Base-by-base conservation (phyloP, 495 filamentous ascomycete species). In the Talaromyces wortmannii region DNA sequence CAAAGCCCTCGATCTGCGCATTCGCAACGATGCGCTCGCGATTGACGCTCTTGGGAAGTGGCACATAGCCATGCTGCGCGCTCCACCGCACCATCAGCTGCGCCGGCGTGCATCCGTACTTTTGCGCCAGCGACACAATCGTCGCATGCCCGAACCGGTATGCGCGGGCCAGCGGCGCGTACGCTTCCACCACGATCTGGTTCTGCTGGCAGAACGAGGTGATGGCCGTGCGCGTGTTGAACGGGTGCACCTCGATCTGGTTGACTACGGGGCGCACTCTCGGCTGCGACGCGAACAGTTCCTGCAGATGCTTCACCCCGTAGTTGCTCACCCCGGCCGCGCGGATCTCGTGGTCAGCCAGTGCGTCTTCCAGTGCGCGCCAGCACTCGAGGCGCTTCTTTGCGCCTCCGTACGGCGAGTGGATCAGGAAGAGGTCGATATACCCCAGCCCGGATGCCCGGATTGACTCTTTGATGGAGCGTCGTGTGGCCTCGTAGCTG, bases 21-120 rank as follows among this genome's bases (percentile, higher is more conserved):
- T 68, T 91, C 60, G 84, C 81, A 31, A 60, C 31, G 52, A 91
- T 91, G n/a, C 88, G 69, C 30, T 71, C 73, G 6, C 73, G 68
- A 0, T 79, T 88, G 2, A 83, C 83, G 31, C 84, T 88, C 71
- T 91, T 91, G 7, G 88, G 86, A n/a, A 91, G 77, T 16, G 85
- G 84, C 17, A 90, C 73, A 47, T 79, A 81, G 2, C 52, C 56
- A 48, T 58, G 56, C 67, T 91, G 86, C 61, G 87, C 62, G 57
- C 82, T 83, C 85, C 85, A 87, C 29, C 83, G 69, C 15, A 89
- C 66, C 63, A 89, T 63, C 32, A 89, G 62, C 63, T 88, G 85
- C 29, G 79, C 83, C 3, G 80, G 74, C 0, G 78, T 81, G 57
- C 80, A 83, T 4, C 54, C 55, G 57, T 88, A 86, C 63, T 84